Evolutionary conservation across 345 rosid species (phyloP), one percentile per base, ranked within the genome.

Genomic region (Boechera retrofracta): DNA sequence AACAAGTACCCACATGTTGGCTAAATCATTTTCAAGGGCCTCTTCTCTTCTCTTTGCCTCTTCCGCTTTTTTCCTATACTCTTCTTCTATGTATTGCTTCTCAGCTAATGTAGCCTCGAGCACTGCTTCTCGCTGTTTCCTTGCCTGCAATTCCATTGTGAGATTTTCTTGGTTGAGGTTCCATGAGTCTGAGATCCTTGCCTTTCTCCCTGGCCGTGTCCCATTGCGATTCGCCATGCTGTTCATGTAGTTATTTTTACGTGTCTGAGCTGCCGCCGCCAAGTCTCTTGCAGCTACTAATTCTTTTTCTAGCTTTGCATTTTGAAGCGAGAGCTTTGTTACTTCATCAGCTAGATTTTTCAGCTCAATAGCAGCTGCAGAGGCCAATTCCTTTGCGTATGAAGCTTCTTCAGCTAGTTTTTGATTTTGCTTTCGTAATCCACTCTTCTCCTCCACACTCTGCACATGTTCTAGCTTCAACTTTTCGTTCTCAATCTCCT

Each of bases 1-100:
- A 80, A 95, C 99, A 80, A 95, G 97, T 36, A 92, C 96, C 98
- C 99, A 92, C 99, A 95, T 95, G 78, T 89, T 92, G 41, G 99
- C 98, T 66, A 92, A 79, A 80, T 95, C 99, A 77, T 88, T 95
- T 85, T 95, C 99, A 55, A 92, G 73, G 73, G 94, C 85, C 77
- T 88, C 97, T 79, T 95, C 98, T 83, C 91, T 88, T 78, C 67
- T 88, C 90, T 85, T 92, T 60, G 93, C 90, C 80, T 91, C 98
- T 74, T 95, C 99, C 18, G 69, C 83, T 69, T 81, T 91, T 85
- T 85, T 92, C 83, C 83, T 85, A 78, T 83, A 91, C 66, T 85
- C 92, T 74, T 95, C 94, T 85, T 89, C 97, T 52, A 86, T 33
- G 77, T 82, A 79, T 61, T 90, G 91, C 79, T 86, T 92, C 78